Evolutionary conservation across 1,139 yeast species (phyloP), one percentile per base, ranked within the genome.

Genomic region (Pichia sp.): DNA sequence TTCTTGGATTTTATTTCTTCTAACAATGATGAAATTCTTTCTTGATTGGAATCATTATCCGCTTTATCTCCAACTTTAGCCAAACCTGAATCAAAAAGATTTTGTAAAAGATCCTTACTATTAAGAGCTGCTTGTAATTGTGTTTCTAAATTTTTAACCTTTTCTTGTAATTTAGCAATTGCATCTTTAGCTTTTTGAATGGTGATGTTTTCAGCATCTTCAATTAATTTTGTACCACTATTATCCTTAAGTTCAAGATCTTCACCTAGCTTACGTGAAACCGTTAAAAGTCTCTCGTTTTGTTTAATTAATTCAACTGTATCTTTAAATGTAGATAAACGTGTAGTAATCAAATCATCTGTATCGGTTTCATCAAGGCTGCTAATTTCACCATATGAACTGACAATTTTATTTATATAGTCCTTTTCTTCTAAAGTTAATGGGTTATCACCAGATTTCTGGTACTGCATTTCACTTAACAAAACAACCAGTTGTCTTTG

Each of bases 401-500:
- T 50, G 10, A 63, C 57, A 30, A 62, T 34, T 4, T 50, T 53
- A 7, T 55, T 47, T n/a, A 66, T 53, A 34, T 53, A 50, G 7
- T 54, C 50, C 39, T 59, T 60, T 39, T 66, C 69, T 28, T 59
- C 62, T 9, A 33, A 39, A 3, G 66, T 63, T 34, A 66, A 48
- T 8, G 65, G 62, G 10, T 53, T 51, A 10, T 74, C 67, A 32
- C 67, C 67, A 30, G 71, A 70, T 10, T 75, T 77, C 43, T 81
- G 73, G 10, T 79, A 71, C 48, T 83, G 77, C 6, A 83, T 72
- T 60, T 87, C 90, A 10, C 84, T 76, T 45, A 90, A 71, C 44
- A 88, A 72, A 49, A 75, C 76, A 56, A 87, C 87, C 25, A 92
- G 76, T 63, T 92, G 97, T 40, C 83, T 78, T 7, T 94, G 86